Percentiles rank a stretch among this genome's conserved stretches.
phyloP scores from a whole-genome alignment of 352 stramenopile species.

The Globisporangium heterothallicum region DNA sequence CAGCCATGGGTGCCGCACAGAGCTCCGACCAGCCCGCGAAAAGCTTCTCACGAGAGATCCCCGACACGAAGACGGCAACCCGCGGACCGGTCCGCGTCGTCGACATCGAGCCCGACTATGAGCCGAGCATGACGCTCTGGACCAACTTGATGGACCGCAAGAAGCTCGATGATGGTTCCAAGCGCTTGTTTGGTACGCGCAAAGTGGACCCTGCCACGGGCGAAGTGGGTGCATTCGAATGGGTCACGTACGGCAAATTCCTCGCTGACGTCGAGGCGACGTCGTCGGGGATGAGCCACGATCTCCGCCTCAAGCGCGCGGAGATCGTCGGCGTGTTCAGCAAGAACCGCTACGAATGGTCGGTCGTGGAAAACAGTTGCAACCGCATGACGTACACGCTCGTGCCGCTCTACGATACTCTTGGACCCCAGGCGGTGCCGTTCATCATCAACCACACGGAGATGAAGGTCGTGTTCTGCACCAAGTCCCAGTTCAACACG shows the following conservation, averaged over 20 bases:
- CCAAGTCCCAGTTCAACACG: constrained; percentile 40
- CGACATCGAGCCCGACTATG: constrained; percentile 20
- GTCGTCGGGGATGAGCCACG: constrained; percentile 28
- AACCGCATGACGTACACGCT: constrained; percentile 64
- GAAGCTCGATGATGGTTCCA: constrained; percentile 39
- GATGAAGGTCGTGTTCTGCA: constrained; percentile 67
- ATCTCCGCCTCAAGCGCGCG: constrained; percentile 26
- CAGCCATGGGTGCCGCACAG: constrained; percentile 1
- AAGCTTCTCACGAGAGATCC: constrained; percentile 13
- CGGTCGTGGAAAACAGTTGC: constrained; percentile 45
- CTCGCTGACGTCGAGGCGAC: constrained; percentile 30
- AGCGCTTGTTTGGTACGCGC: constrained; percentile 43
- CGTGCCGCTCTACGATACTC: constrained; percentile 75
- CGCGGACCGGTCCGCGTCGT: constrained; percentile 20
- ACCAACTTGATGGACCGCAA: constrained; percentile 45
- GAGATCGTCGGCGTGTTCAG: constrained; percentile 49
- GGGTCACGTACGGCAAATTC: constrained; percentile 51
- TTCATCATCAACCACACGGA: constrained; percentile 75
- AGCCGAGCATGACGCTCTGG: constrained; percentile 47
- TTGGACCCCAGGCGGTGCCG: constrained; percentile 51
- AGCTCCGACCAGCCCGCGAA: constrained; percentile 1
- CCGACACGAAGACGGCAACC: constrained; percentile 5
- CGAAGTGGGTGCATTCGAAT: constrained; percentile 36
- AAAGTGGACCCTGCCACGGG: constrained; percentile 26
- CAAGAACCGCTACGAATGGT: constrained; percentile 59